These are phyloP conservation scores for Bifiguratus adelaidae DNA, from an alignment of 192 early-diverging fungal species.

Conservation along the genomic window DNA sequence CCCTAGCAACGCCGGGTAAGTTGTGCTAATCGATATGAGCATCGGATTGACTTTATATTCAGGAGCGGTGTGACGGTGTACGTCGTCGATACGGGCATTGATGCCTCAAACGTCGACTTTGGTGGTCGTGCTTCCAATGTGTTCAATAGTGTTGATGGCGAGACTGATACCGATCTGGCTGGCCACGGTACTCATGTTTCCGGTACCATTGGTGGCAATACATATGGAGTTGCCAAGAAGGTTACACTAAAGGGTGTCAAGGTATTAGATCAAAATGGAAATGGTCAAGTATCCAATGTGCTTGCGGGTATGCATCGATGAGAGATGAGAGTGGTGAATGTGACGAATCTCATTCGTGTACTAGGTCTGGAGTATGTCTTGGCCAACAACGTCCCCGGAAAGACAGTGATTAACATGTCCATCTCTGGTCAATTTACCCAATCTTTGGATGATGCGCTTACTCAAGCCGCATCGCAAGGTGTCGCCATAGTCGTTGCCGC, in stretches of 20 bases:
- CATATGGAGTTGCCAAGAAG: constrained; percentile 57
- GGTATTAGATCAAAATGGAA: constrained; percentile 40
- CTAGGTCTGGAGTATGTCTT: constrained; percentile 7
- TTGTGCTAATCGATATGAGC: neutral
- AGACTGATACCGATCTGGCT: constrained; percentile 20
- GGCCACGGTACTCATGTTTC: constrained; percentile 51
- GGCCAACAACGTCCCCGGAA: constrained; percentile 9
- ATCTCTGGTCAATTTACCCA: constrained; percentile 41
- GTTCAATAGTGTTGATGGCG: constrained; percentile 22
- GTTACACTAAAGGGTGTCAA: constrained; percentile 45
- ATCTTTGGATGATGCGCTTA: constrained; percentile 28
- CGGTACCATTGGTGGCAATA: constrained; percentile 33
- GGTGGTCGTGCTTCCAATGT: constrained; percentile 34
- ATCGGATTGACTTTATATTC: neutral
- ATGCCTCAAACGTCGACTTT: constrained; percentile 27
- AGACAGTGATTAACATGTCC: constrained; percentile 45
- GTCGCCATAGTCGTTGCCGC: constrained; percentile 46
- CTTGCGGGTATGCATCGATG: constrained; percentile 45
- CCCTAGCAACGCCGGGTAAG: neutral
- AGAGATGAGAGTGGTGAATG: constrained; percentile 25
- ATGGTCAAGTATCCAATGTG: constrained; percentile 32
- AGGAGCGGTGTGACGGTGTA: constrained; percentile 28
- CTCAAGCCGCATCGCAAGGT: constrained; percentile 15
- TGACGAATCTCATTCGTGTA: constrained; percentile 7
- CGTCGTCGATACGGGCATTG: constrained; percentile 40